A percentile compares a stretch with the other conserved stretches of the same genome.
Conservation (phyloP, 1,284 basidiomycete species). For the Tilletiopsis washingtonensis region DNA sequence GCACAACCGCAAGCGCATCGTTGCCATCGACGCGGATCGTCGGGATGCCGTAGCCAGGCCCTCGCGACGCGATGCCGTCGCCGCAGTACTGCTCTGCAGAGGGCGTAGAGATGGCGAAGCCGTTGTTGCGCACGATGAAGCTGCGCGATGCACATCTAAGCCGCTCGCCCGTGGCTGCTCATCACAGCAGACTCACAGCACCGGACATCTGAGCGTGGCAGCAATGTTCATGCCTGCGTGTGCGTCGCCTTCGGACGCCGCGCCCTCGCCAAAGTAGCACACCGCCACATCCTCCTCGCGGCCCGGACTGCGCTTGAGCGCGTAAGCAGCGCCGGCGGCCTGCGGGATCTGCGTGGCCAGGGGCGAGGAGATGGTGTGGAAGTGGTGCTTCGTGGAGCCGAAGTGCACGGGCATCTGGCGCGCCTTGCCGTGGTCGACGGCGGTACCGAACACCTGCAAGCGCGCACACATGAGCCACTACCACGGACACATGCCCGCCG, state of each 20-base stretch:
- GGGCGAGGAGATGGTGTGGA: constrained; percentile 87
- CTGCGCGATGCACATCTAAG: constrained; percentile 54
- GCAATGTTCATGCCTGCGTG: constrained; percentile 53
- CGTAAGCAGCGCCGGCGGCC: constrained; percentile 85
- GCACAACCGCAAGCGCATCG: constrained; percentile 84
- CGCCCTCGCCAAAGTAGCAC: constrained; percentile 77
- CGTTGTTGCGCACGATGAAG: constrained; percentile 62
- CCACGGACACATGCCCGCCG: neutral
- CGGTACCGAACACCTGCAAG: constrained; percentile 25
- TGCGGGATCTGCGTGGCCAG: constrained; percentile 94
- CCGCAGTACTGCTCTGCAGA: constrained; percentile 68
- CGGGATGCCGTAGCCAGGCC: constrained; percentile 79
- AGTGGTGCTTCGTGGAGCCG: constrained; percentile 72
- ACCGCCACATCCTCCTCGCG: constrained; percentile 61
- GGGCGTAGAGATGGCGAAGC: constrained; percentile 91
- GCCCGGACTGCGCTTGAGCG: constrained; percentile 68
- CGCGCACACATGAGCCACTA: neutral
- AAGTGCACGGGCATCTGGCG: constrained; percentile 58
- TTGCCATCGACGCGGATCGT: constrained; percentile 73
- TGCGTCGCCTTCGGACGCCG: constrained; percentile 55
- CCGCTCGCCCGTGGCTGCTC: constrained; percentile 23
- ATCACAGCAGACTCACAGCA: constrained; percentile 20
- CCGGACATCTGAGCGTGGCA: constrained; percentile 29
- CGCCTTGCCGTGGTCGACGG: constrained; percentile 27
- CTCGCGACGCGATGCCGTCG: constrained; percentile 58